Conservation (phyloP, 805 yeast genomes). For the Pichia membranifaciens region DNA sequence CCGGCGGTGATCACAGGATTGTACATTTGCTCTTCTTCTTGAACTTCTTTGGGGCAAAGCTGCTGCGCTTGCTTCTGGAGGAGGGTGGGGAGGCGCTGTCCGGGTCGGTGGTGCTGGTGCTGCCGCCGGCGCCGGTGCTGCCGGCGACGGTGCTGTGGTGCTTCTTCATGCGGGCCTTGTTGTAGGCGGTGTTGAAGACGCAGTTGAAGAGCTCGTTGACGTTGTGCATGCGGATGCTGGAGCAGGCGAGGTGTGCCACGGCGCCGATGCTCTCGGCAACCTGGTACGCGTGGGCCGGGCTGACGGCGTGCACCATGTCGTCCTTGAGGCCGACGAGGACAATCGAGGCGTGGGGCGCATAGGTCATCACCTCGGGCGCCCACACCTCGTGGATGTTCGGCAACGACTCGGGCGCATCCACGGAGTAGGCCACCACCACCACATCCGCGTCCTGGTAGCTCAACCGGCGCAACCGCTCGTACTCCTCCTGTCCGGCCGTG, state of each 20-base stretch:
- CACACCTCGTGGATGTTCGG: slow-evolving; percentile 74
- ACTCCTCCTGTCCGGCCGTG: slow-evolving; percentile 93
- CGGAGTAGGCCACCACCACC: slow-evolving; percentile 67
- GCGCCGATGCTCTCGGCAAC: slow-evolving; percentile 51
- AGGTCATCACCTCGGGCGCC: slow-evolving; percentile 82
- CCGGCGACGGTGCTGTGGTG: not conserved
- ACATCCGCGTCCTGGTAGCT: slow-evolving; percentile 82
- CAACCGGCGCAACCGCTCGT: slow-evolving; percentile 80
- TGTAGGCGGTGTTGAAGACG: slow-evolving; percentile 33
- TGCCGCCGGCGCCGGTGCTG: not conserved
- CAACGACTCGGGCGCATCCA: slow-evolving; percentile 56
- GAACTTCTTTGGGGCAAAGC: slow-evolving; percentile 1
- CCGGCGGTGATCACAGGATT: slow-evolving; percentile 1
- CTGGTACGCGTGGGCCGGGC: slow-evolving; percentile 21
- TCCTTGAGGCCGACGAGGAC: slow-evolving; percentile 78
- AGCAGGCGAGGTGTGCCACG: slow-evolving; percentile 68
- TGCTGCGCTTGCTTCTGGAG: not conserved
- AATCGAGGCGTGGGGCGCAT: slow-evolving; percentile 75
- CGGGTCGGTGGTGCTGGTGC: not conserved
- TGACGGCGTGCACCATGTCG: slow-evolving; percentile 46
- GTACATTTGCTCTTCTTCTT: slow-evolving; percentile 7
- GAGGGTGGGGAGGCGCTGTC: not conserved
- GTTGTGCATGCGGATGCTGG: slow-evolving; percentile 66
- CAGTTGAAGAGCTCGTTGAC: slow-evolving; percentile 60
- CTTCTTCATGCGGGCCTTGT: slow-evolving; percentile 14